These are phyloP conservation scores for Debaryomyces subglobosus DNA, from an alignment of 1,139 yeast genomes.

Conservation along the genomic window DNA sequence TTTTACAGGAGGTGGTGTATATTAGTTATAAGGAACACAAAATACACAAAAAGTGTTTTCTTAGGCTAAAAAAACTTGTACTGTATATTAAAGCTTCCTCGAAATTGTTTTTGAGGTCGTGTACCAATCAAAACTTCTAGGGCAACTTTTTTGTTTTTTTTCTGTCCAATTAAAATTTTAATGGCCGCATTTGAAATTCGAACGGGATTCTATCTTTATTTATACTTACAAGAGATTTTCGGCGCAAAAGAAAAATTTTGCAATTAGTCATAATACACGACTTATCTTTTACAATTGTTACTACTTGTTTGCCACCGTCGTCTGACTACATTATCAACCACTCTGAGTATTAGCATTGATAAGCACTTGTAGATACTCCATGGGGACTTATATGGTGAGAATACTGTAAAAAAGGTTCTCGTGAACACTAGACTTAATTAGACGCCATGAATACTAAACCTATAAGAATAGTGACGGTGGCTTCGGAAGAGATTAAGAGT, in stretches of 20 bases:
- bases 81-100: background rate
- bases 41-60: background rate
- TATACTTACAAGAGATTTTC: slow-evolving; percentile 10
- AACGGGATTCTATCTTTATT: slow-evolving; percentile 10
- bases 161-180: slow-evolving; percentile 11
- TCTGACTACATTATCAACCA: slow-evolving; percentile 1
- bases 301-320: slow-evolving; percentile 1
- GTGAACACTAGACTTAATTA: background rate
- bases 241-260: slow-evolving; percentile 7
- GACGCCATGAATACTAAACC: background rate
- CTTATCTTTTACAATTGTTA: slow-evolving; percentile 1
- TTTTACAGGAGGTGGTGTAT: background rate
- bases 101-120: background rate
- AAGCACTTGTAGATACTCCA: background rate
- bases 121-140: slow-evolving; percentile 6
- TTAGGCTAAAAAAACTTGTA: background rate
- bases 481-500: background rate
- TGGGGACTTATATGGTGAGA: background rate
- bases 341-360: background rate
- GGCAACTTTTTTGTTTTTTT: slow-evolving; percentile 5
- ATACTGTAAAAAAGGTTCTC: background rate
- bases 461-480: background rate
- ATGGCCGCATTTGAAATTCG: slow-evolving; percentile 8
- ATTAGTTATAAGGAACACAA: background rate
- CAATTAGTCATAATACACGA: slow-evolving; percentile 4